Conservation (phyloP, 371 early-diverging fungal genomes). For the Neoconidiobolus thromboides region DNA sequence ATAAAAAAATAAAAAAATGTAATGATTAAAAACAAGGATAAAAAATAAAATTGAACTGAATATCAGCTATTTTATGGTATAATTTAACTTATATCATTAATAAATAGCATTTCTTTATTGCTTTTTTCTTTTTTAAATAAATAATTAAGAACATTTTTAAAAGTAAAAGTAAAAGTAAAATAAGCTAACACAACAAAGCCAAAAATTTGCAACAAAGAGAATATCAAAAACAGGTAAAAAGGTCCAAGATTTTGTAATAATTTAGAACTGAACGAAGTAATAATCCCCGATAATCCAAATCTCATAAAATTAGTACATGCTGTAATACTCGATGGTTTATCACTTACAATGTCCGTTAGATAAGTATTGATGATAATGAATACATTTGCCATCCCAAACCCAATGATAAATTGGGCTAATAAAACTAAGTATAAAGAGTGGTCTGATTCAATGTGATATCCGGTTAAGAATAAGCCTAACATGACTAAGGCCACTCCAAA, state of each 20-base stretch:
- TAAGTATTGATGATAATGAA: not conserved
- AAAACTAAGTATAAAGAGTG: constrained; percentile 6
- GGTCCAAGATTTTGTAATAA: not conserved
- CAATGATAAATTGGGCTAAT: constrained; percentile 2
- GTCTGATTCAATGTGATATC: constrained; percentile 17
- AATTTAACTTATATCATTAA: too few species aligned
- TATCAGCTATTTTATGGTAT: too few species aligned
- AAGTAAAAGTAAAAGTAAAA: too few species aligned
- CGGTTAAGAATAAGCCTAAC: constrained; percentile 18
- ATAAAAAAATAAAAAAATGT: too few species aligned
- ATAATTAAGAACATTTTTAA: too few species aligned
- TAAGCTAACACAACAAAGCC: not conserved
- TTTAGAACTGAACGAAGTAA: not conserved
- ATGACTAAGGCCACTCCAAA: constrained; percentile 17
- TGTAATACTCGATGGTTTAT: constrained; percentile 5
- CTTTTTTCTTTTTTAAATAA: too few species aligned
- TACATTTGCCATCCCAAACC: not conserved
- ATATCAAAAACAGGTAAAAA: not conserved
- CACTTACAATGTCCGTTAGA: constrained; percentile 13
- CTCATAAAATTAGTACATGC: constrained; percentile 1
- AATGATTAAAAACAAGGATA: too few species aligned
- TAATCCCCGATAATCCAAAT: not conserved
- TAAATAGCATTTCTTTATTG: too few species aligned
- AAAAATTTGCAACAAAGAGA: not conserved
- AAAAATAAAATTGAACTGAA: too few species aligned